Percentiles rank a stretch among this genome's conserved stretches.
phyloP scores from a whole-genome alignment of 2,329 filamentous ascomycete species.

The Pseudocercospora eumusae region DNA sequence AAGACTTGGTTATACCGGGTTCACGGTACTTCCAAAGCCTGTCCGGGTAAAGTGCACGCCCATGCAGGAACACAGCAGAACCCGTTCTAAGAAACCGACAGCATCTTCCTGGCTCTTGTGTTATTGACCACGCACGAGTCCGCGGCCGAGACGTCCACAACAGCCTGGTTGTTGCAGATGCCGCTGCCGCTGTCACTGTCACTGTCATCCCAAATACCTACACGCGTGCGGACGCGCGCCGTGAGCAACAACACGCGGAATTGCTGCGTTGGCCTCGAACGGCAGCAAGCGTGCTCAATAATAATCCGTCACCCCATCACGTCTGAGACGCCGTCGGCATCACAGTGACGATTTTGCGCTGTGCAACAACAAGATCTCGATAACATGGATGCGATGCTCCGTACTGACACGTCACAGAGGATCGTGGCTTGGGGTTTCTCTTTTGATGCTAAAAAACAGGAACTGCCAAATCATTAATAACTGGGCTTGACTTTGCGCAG shows the following conservation, averaged over 20 bases:
- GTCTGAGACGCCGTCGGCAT: background rate
- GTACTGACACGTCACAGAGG: background rate
- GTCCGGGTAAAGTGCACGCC: background rate
- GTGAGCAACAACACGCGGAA: too few species aligned
- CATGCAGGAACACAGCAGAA: background rate
- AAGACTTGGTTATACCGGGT: constrained; percentile 3
- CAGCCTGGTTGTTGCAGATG: constrained; percentile 1
- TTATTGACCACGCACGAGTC: too few species aligned
- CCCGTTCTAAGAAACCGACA: constrained; percentile 2
- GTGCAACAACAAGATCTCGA: constrained; percentile 1
- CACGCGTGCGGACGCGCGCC: background rate
- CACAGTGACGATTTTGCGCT: background rate
- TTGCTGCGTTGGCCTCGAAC: too few species aligned
- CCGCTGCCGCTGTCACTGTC: too few species aligned
- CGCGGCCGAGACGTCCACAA: too few species aligned
- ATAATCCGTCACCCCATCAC: background rate
- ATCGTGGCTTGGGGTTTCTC: background rate
- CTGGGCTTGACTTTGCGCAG: background rate
- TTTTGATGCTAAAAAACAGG: background rate
- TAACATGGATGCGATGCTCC: too few species aligned
- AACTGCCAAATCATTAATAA: background rate
- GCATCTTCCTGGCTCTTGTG: constrained; percentile 15
- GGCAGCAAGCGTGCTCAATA: too few species aligned
- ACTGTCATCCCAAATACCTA: constrained; percentile 9
- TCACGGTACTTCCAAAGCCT: background rate